A percentile compares a stretch with the other conserved stretches of the same genome.
Conservation (phyloP, 78 protist species). For the Andalucia godoyi region DNA sequence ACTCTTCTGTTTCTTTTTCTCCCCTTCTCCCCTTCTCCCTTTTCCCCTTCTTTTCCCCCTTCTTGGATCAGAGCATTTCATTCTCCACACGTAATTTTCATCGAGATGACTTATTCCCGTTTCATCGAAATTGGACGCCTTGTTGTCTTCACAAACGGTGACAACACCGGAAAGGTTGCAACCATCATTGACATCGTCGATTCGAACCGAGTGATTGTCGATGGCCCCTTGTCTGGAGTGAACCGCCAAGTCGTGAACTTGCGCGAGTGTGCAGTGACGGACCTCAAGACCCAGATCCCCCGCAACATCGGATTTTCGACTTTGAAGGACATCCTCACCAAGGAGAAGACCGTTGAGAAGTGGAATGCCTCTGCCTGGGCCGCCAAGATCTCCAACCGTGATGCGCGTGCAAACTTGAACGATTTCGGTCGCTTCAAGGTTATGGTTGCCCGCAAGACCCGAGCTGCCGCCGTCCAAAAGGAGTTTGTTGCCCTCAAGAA, state of each 20-base stretch:
- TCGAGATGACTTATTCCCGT: too few relatives aligned
- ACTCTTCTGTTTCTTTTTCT: too few relatives aligned
- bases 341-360: slow-evolving; percentile 2
- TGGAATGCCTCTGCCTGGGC: slow-evolving; percentile 3
- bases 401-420: slow-evolving; percentile 3
- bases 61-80: too few relatives aligned
- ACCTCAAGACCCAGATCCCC: background rate
- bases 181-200: slow-evolving; percentile 6
- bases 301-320: background rate
- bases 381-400: slow-evolving; percentile 1
- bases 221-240: slow-evolving; percentile 5
- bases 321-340: background rate
- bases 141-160: slow-evolving; percentile 1
- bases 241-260: background rate
- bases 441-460: background rate
- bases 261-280: background rate
- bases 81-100: too few relatives aligned
- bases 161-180: background rate
- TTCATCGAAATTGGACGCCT: slow-evolving; percentile 12
- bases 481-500: too few relatives aligned
- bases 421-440: slow-evolving; percentile 4
- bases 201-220: slow-evolving; percentile 2
- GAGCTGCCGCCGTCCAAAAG: slow-evolving; percentile 1
- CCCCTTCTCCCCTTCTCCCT: too few relatives aligned
- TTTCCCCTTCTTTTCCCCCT: too few relatives aligned